These are phyloP conservation scores for Ogataea glucozyma DNA, from an alignment of 805 yeast genomes.

Conservation along the genomic window DNA sequence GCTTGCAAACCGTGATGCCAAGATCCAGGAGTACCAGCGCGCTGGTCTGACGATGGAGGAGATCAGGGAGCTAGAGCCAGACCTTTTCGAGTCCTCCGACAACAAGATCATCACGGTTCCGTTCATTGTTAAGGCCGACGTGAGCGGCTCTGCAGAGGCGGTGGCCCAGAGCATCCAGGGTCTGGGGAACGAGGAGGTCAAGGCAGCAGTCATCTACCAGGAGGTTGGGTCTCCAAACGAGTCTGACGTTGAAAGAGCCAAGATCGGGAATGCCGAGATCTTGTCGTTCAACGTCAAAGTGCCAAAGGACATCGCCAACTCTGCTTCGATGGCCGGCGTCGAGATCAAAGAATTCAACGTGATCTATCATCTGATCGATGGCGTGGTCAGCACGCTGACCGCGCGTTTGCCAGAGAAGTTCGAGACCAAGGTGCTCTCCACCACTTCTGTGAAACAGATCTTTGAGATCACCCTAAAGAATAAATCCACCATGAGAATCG, in stretches of 20 bases:
- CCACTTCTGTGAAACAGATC: conserved; percentile 66
- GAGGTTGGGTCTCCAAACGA: conserved; percentile 80
- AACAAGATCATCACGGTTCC: conserved; percentile 41
- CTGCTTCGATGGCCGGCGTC: conserved; percentile 61
- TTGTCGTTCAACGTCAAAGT: conserved; percentile 75
- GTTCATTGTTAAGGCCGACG: conserved; percentile 86
- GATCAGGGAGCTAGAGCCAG: conserved; percentile 38
- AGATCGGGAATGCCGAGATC: conserved; percentile 68
- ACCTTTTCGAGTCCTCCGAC: conserved; percentile 34
- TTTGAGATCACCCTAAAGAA: conserved; percentile 66
- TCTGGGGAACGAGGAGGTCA: conserved; percentile 86
- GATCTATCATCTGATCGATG: conserved; percentile 85
- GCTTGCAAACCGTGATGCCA: conserved; percentile 52
- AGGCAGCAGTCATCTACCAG: conserved; percentile 63
- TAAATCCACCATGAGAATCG: conserved; percentile 60
- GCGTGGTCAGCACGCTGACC: conserved; percentile 67
- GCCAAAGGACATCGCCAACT: conserved; percentile 59
- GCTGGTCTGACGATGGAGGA: conserved; percentile 61
- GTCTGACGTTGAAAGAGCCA: conserved; percentile 66
- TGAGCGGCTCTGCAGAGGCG: conserved; percentile 93
- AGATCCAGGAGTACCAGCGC: conserved; percentile 55
- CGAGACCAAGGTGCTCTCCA: conserved; percentile 66
- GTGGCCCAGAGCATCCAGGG: conserved; percentile 76
- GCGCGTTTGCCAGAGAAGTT: conserved; percentile 61
- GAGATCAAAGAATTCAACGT: conserved; percentile 67